A percentile compares a stretch with the other conserved stretches of the same genome.
These are phyloP conservation scores for Gossypioides kirkii DNA, from an alignment of 345 rosid species.

Conservation along the genomic window DNA sequence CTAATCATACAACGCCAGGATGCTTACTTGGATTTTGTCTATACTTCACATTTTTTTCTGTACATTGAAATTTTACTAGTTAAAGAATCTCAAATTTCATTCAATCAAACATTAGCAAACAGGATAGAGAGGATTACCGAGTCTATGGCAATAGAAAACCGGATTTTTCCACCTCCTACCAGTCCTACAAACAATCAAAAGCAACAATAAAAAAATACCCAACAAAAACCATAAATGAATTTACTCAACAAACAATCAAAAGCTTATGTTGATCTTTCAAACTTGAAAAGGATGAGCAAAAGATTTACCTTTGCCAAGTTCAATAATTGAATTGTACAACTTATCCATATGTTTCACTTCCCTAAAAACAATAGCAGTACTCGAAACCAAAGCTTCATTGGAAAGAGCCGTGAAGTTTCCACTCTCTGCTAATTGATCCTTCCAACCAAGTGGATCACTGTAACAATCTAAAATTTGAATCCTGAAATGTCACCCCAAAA, in stretches of 20 bases:
- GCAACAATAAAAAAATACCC: slow-evolving; percentile 1
- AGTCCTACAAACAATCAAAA: slow-evolving; percentile 46
- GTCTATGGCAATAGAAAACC: slow-evolving; percentile 74
- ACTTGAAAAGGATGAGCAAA: background rate
- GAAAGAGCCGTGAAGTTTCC: slow-evolving; percentile 22
- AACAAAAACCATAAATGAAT: background rate
- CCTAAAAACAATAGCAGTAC: slow-evolving; percentile 27
- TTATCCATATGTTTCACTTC: slow-evolving; percentile 59
- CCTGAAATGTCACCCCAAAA: slow-evolving; percentile 32
- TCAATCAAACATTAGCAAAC: background rate
- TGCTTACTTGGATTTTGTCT: background rate
- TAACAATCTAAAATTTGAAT: slow-evolving; percentile 82
- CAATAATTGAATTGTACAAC: slow-evolving; percentile 52
- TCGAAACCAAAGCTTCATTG: slow-evolving; percentile 32
- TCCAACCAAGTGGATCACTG: slow-evolving; percentile 85
- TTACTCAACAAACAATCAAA: background rate
- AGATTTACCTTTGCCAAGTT: slow-evolving; percentile 59
- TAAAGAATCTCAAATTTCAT: background rate
- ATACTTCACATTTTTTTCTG: background rate
- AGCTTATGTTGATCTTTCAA: background rate
- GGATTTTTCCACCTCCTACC: slow-evolving; percentile 53
- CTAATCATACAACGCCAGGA: background rate
- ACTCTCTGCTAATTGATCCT: slow-evolving; percentile 25
- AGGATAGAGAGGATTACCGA: slow-evolving; percentile 41
- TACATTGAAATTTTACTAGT: background rate